Percentiles rank a stretch among this genome's conserved stretches.
phyloP scores from a whole-genome alignment of 2,329 filamentous ascomycete species.

The Hypoxylon sp. region DNA sequence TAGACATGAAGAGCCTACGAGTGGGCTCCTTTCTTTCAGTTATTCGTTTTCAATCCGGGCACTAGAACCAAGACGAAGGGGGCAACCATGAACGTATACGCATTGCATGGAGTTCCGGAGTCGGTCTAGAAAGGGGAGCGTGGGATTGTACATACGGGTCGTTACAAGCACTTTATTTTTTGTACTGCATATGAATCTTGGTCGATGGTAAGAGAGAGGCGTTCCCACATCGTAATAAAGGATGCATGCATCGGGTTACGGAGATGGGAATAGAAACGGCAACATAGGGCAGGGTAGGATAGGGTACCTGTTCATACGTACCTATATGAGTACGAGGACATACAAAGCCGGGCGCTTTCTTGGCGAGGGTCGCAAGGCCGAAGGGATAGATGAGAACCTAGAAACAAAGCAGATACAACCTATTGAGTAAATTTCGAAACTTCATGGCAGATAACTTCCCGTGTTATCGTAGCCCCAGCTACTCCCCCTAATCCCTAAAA shows the following conservation, averaged over 20 bases:
- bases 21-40: slow-evolving; percentile 6
- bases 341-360: no score
- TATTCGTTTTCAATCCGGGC: background rate
- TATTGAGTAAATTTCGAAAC: no score
- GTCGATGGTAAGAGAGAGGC: background rate
- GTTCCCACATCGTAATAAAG: background rate
- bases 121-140: slow-evolving; percentile 9
- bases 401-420: no score
- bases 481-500: no score
- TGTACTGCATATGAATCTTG: background rate
- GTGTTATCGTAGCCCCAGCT: no score
- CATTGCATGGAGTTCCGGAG: slow-evolving; percentile 41
- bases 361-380: no score
- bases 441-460: no score
- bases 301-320: background rate
- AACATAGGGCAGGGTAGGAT: background rate
- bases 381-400: no score
- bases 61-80: slow-evolving; percentile 14
- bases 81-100: slow-evolving; percentile 39
- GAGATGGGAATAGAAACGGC: background rate
- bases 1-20: background rate
- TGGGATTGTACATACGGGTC: background rate
- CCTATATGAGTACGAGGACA: no score
- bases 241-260: background rate
- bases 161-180: no score